Base-by-base conservation (phyloP, 495 filamentous ascomycete species). In the Penicillium soppii region DNA sequence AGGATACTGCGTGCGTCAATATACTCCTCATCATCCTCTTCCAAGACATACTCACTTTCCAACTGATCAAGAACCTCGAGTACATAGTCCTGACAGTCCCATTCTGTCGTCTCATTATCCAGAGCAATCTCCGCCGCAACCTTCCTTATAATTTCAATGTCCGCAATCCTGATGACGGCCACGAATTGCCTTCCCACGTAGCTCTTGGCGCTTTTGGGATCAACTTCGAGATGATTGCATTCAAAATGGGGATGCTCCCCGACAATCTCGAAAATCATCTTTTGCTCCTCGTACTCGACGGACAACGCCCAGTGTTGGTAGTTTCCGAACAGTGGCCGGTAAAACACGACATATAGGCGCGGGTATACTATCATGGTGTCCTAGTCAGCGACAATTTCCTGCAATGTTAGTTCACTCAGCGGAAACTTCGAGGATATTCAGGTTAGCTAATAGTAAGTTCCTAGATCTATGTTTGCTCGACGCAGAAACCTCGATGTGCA, bases 51-150 rank as follows among this genome's bases (percentile, higher is more conserved):
- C n/a, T 62, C 57, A 15, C 52, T 33, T 20, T 62, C 61, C 17
- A 54, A 46, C 8, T n/a, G 36, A 29, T 62, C 61, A 5, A 64
- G 29, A 1, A 68, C 35, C 22, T 68, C 61, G 10, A 68, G 43
- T 17, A 65, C 57, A 37, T 62, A 65, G 12, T 65, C 61, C 47
- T 65, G 61, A 37, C 56, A 68, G 32, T 68, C 58, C 62, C 56
- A 62, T 36, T 58, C 56, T 3, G 59, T 47, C 2, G 62, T 62
- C 48, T 62, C 53, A 27, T 61, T 61, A 27, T 65, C 62, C 13
- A 61, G 53, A 5, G 9, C 27, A 8, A 52, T 51, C 8, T 39
- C 35, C 7, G 38, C 33, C 7, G 55, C 55, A 8, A 58, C 41
- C 9, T 42, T 23, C 26, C 52, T 56, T 10, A 61, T 46, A 15